Percentiles rank a stretch among this genome's conserved stretches.
These are phyloP conservation scores for Physcia stellaris DNA, from an alignment of 495 filamentous ascomycete species.

Conservation along the genomic window DNA sequence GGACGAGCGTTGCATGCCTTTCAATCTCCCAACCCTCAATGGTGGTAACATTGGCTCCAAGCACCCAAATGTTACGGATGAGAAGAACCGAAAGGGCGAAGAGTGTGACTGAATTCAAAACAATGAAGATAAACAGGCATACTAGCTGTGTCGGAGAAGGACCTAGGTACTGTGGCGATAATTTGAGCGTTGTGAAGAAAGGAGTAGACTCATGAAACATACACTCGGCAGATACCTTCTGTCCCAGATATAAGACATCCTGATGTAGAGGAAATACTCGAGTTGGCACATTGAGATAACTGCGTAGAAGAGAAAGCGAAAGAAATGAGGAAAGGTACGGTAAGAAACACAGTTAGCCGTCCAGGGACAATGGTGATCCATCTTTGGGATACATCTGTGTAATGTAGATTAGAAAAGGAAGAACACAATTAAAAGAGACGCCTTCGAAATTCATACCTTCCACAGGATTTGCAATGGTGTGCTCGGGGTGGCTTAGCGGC, in stretches of 20 bases:
- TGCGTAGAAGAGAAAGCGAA: constrained; percentile 75
- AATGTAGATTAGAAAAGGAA: constrained; percentile 1
- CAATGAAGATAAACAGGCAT: constrained; percentile 50
- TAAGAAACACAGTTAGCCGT: constrained; percentile 87
- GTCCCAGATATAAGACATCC: constrained; percentile 49
- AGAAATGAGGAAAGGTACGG: constrained; percentile 76
- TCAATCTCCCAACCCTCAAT: constrained; percentile 94
- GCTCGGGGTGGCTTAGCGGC: constrained; percentile 71
- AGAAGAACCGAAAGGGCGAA: constrained; percentile 57
- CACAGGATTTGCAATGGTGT: constrained; percentile 85
- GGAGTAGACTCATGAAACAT: constrained; percentile 13
- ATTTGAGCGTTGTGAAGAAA: not conserved
- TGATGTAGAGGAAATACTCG: constrained; percentile 41
- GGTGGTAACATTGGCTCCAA: constrained; percentile 55
- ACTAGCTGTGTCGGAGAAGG: constrained; percentile 48
- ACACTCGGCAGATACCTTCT: constrained; percentile 55
- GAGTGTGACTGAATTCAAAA: constrained; percentile 45
- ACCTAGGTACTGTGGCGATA: constrained; percentile 52
- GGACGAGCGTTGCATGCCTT: constrained; percentile 62
- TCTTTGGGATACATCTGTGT: constrained; percentile 74
- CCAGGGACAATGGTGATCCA: constrained; percentile 99
- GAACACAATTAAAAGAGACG: not conserved
- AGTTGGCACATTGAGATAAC: constrained; percentile 54
- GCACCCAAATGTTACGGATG: constrained; percentile 40
- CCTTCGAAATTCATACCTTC: constrained; percentile 31